Evolutionary conservation across 2,329 filamentous ascomycete species (phyloP), one percentile per base, ranked within the genome.

Genomic region (Fusarium siculi): DNA sequence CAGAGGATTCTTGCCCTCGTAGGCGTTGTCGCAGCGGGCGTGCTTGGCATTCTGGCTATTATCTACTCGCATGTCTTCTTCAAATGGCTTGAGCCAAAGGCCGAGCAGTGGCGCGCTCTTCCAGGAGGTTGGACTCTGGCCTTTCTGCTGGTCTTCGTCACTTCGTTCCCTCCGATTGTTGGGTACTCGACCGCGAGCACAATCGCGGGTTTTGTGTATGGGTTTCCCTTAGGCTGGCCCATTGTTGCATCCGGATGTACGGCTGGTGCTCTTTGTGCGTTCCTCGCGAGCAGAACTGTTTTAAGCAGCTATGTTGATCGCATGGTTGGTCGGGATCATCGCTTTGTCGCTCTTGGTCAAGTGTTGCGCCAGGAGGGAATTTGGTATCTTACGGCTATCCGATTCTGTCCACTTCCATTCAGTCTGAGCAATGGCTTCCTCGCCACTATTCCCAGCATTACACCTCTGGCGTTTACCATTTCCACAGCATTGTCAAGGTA

Each of bases 371-470:
- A 93, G 78, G 96, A 99, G 78, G 96, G 96, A 2, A 82, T 99
- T 57, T 93, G 94, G 77, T 91, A 98, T 60, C 87, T 99, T 50
- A 92, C 94, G 71, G 97, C 96, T 88, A 96, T 99, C 76, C 90
- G 96, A 36, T 88, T 98, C 73, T 98, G 96, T 78, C 96, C 96
- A 4, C 81, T 99, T 68, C 96, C 96, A 19, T 99, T 97, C 81
- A 96, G 93, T 58, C 85, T 98, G 75, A 95, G 93, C 79, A 99
- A 99, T 80, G 96, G 95, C 56, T 97, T 97, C 68, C 90, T 99
- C 62, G 94, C 94, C 36, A 98, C 96, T 3, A 95, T 99, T 70
- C 95, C 95, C 6, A 97, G 93, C 37, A 93, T 99, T 39, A 88
- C 91, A 30, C 93, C 93, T 44, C 81, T 88, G 68, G 89, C 89